These are phyloP conservation scores for Crithidia thermophila DNA, from an alignment of 208 protist species.

Conservation along the genomic window DNA sequence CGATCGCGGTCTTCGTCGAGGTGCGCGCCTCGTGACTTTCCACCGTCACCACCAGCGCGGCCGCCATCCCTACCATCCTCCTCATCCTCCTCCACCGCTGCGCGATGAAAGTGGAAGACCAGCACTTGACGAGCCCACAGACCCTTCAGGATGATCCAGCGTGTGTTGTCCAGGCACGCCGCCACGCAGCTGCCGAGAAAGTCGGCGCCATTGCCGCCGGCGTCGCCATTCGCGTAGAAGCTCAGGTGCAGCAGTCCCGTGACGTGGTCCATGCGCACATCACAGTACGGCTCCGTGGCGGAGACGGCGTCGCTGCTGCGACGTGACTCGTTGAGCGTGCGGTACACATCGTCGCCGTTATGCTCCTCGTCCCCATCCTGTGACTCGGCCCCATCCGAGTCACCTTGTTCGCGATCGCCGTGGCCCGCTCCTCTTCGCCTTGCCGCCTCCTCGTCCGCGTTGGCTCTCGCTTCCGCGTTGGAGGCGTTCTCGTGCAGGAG, in stretches of 20 bases:
- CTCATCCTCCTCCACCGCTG: not conserved
- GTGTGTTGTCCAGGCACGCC: slow-evolving; percentile 50
- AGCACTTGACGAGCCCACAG: slow-evolving; percentile 37
- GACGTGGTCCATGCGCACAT: slow-evolving; percentile 35
- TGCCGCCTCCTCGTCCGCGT: not conserved
- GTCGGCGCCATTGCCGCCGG: slow-evolving; percentile 27
- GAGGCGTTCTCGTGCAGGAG: slow-evolving; percentile 23
- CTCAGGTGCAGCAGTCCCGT: slow-evolving; percentile 40
- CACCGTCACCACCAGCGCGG: not conserved
- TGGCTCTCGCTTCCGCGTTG: not conserved
- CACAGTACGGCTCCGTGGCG: slow-evolving; percentile 30
- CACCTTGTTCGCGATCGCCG: not conserved
- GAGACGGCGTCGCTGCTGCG: slow-evolving; percentile 19
- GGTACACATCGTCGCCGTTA: slow-evolving; percentile 1
- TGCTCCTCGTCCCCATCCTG: not conserved
- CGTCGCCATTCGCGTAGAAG: slow-evolving; percentile 41
- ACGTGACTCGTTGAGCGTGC: slow-evolving; percentile 1
- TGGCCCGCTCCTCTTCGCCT: not conserved
- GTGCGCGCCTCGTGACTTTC: not conserved
- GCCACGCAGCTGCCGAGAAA: slow-evolving; percentile 37
- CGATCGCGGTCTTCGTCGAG: not conserved
- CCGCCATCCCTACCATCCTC: not conserved
- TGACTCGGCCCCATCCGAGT: not conserved
- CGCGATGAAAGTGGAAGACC: slow-evolving; percentile 34
- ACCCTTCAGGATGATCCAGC: slow-evolving; percentile 48